Evolutionary conservation across 805 yeast genomes (phyloP).

Genomic region (Jamesozyma hellenica): DNA sequence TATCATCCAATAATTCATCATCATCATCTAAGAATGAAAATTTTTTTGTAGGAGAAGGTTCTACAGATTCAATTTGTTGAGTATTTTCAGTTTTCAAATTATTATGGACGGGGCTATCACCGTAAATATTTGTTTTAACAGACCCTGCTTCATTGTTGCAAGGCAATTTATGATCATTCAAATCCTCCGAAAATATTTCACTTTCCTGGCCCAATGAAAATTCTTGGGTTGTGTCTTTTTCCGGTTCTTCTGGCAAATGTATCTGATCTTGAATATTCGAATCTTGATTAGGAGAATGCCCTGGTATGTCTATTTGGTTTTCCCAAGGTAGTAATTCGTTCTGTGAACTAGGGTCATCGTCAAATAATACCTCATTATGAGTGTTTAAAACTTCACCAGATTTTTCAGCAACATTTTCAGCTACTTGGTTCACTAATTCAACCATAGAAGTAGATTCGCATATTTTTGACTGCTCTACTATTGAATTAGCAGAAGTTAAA

Average conservation of each 20-base stretch:
- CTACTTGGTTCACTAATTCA: no score
- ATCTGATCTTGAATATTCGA: not conserved
- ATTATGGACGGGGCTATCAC: no score
- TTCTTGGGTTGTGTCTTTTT: no score
- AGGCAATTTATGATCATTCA: no score
- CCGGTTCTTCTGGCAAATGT: not conserved
- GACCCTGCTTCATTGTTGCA: no score
- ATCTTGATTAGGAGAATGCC: not conserved
- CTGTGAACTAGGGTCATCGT: not conserved
- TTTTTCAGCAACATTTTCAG: no score
- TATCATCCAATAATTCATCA: slow-evolving; percentile 12
- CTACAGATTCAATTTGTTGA: not conserved
- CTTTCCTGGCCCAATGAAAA: no score
- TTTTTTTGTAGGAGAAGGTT: slow-evolving; percentile 4
- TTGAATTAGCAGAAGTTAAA: not conserved
- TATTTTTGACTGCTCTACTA: not conserved
- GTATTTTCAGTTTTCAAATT: not conserved
- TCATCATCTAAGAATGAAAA: slow-evolving; percentile 34
- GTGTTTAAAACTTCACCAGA: no score
- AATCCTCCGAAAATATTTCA: no score
- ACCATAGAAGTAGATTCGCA: no score
- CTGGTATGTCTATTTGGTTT: not conserved
- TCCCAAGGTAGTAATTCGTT: slow-evolving; percentile 13
- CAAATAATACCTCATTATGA: not conserved
- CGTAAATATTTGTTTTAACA: no score